These are phyloP conservation scores for Pythium diclinum DNA, from an alignment of 352 stramenopile species.

Conservation along the genomic window DNA sequence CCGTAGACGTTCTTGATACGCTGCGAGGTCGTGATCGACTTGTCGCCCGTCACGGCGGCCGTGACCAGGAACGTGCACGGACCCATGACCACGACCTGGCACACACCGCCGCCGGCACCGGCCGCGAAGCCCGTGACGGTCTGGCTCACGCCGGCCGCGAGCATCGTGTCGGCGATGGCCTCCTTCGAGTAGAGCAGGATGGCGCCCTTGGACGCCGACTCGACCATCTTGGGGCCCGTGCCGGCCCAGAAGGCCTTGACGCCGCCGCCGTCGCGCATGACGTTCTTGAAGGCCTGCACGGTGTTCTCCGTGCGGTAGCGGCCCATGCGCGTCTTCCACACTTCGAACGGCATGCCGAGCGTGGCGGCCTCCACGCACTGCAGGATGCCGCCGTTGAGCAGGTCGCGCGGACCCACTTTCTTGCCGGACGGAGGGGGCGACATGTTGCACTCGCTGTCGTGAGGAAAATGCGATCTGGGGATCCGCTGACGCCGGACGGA, in stretches of 20 bases:
- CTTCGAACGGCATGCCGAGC: constrained; percentile 91
- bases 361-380: constrained; percentile 88
- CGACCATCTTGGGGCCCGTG: constrained; percentile 90
- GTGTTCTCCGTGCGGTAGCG: constrained; percentile 83
- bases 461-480: neutral
- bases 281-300: constrained; percentile 80
- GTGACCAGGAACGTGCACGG: constrained; percentile 91
- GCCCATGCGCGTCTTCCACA: constrained; percentile 93
- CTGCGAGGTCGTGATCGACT: constrained; percentile 83
- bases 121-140: constrained; percentile 75
- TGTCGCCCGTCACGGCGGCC: constrained; percentile 86
- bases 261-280: constrained; percentile 83
- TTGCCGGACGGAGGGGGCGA: constrained; percentile 66
- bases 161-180: constrained; percentile 78
- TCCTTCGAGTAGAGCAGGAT: constrained; percentile 91
- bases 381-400: constrained; percentile 78
- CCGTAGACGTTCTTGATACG: constrained; percentile 83
- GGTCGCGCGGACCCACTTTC: constrained; percentile 76
- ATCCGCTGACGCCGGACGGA: neutral
- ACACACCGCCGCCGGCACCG: constrained; percentile 81
- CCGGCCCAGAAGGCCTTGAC: constrained; percentile 85
- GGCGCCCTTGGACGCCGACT: constrained; percentile 86
- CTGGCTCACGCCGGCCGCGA: constrained; percentile 61
- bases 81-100: constrained; percentile 88
- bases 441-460: constrained; percentile 22